Evolutionary conservation across 768 basidiomycete species (phyloP), one percentile per base, ranked within the genome.

Genomic region (Sporobolomyces roseus): DNA sequence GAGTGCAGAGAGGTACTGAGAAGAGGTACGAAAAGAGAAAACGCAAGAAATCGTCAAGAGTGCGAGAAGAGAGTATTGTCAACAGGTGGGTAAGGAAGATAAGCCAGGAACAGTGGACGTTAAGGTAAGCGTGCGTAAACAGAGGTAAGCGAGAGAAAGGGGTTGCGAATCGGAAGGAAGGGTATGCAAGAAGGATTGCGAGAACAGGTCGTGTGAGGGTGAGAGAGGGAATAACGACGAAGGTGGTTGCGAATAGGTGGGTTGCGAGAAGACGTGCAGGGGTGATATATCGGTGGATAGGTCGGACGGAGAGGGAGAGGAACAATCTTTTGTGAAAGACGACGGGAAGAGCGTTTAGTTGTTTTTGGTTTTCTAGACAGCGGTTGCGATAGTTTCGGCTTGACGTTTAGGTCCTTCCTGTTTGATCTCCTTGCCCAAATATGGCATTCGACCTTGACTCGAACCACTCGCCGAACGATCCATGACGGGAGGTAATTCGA

Each of bases 371-470:
- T 46, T 29, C 17, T 25, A 50, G 19, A 30, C 52, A 32, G 30
- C 33, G 12, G 54, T 14, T 36, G 25, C 27, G 56, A 45, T 6
- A 45, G 56, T 7, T 29, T 45, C 38, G 41, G 30, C 9, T 43
- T 23, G 4, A 35, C 5, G 7, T 17, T 41, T 17, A 6, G 56
- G 4, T 3, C 16, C 25, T 8, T 58, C 38, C 38, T 21, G 5
- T 27, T 58, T 58, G 56, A 58, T 41, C 38, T 58, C 41, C 25
- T 58, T 58, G 4, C 56, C 56, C 5, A 58, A 35, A 27, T 29
- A 58, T 2, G 56, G 32, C n/a, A 30, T 35, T 6, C 32, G 38
- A 41, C 45, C 45, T 23, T 60, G 58, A 35, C 58, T 60, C n/a
- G 58, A 48, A 4, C 8, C 45, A 21, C 58, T 60, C 8, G 13